Percentiles rank a stretch among this genome's conserved stretches.
Conservation (phyloP, 2,329 filamentous ascomycete species). For the Boeremia lycopersici region DNA sequence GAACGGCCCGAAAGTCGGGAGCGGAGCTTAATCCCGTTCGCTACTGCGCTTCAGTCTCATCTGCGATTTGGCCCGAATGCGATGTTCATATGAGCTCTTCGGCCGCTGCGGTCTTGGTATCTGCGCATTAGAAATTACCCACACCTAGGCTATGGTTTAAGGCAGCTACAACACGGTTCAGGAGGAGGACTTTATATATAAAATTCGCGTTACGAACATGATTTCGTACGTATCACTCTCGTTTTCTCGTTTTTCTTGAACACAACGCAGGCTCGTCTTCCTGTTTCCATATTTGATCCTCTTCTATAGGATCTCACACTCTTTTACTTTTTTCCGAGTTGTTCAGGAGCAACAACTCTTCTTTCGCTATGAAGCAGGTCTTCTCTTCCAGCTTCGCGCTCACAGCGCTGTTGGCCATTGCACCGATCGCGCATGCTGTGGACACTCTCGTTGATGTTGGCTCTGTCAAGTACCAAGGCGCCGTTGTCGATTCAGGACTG, state of each 20-base stretch:
- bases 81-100: neutral
- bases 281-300: neutral
- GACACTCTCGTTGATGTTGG: slow-evolving; percentile 61
- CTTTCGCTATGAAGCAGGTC: neutral
- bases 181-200: neutral
- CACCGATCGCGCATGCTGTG: slow-evolving; percentile 32
- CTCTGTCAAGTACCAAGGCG: slow-evolving; percentile 70
- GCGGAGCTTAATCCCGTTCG: neutral
- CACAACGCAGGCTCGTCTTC: neutral
- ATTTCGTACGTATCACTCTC: neutral
- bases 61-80: neutral
- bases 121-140: neutral
- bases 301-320: neutral
- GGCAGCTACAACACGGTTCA: too few relatives aligned
- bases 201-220: neutral
- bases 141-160: neutral
- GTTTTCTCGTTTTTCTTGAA: neutral
- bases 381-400: neutral
- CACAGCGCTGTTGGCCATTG: neutral
- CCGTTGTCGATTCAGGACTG: slow-evolving; percentile 49
- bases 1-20: neutral
- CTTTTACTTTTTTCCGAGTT: neutral
- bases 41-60: neutral
- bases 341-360: neutral
- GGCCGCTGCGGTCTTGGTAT: slow-evolving; percentile 1